phyloP scores from a whole-genome alignment of 371 early-diverging fungal genomes.

The Parasitella parasitica region DNA sequence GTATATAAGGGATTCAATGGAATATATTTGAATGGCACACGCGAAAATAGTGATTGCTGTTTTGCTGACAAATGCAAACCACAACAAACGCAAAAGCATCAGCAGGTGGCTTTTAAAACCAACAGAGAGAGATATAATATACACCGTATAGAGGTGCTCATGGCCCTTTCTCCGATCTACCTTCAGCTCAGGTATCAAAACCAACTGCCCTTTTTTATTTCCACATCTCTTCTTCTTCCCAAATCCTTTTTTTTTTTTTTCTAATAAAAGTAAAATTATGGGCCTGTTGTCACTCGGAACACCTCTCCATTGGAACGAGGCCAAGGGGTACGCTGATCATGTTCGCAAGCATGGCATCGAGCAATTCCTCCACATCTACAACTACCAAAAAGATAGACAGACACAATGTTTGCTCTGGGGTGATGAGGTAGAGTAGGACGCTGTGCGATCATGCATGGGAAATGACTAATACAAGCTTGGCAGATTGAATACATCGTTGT shows the following conservation, averaged over 20 bases:
- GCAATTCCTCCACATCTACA: constrained; percentile 91
- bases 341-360: constrained; percentile 91
- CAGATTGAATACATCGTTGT: constrained; percentile 94
- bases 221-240: not conserved
- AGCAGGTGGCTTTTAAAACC: constrained; percentile 2
- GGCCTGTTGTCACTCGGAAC: constrained; percentile 95
- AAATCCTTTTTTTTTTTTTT: not conserved
- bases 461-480: too few relatives aligned
- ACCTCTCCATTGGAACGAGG: constrained; percentile 93
- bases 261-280: constrained; percentile 61
- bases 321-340: constrained; percentile 82
- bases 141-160: too few relatives aligned
- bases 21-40: not conserved
- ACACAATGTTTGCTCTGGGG: constrained; percentile 91
- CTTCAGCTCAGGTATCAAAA: not conserved
- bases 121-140: not conserved
- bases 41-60: not conserved
- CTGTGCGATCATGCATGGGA: not conserved
- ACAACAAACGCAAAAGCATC: not conserved
- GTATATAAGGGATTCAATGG: too few relatives aligned
- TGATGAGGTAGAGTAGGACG: constrained; percentile 76
- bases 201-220: not conserved
- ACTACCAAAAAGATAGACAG: constrained; percentile 71
- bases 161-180: not conserved
- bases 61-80: constrained; percentile 3